Base-by-base conservation (phyloP, 2,329 filamentous ascomycete species). In the Calonectria honghensis region DNA sequence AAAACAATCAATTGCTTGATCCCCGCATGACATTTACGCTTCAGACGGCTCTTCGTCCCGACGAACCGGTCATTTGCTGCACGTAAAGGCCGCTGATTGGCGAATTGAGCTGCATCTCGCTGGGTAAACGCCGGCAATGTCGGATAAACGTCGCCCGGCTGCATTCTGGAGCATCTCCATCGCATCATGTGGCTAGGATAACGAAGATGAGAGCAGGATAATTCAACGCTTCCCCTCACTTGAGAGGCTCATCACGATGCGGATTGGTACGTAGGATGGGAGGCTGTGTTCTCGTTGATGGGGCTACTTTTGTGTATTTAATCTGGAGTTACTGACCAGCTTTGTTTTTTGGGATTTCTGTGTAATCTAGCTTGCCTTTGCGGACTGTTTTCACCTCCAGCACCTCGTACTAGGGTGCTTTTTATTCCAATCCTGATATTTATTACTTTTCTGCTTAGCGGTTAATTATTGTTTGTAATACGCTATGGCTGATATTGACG, bases 401-500 rank as follows among this genome's bases (percentile, higher is more conserved):
- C n/a, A 39, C 31, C 6, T 27, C 27, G 18, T 68, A n/a, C 10
- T 27, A 14, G 20, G 2, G 20, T 9, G 11, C 16, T 32, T 48
- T 20, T 63, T 11, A 6, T 48, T 24, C 3, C 45, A 14, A 29
- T 29, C 10, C 10, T 24, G 18, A 9, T 29, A 16, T 18, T 48
- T 24, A 5, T 13, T 48, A 48, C n/a, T 48, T 11, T 1, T 1
- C 45, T 6, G 5, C n/a, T 24, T 48, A 1, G 10, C 10, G 45
- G 45, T n/a, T 24, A 24, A 13, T 27, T 39, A 63, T n/a, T 18
- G 4, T 6, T 66, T n/a, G 2, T 71, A 41, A 57, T 35, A 24
- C 29, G 59, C 5, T 29, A 90, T 90, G 87, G 87, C 88, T 37
- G 85, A 90, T 76, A 86, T 91, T 51, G 85, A 91, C 68, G 89